phyloP scores from a whole-genome alignment of 2,329 filamentous ascomycete species.

The Fusarium verticillioides region DNA sequence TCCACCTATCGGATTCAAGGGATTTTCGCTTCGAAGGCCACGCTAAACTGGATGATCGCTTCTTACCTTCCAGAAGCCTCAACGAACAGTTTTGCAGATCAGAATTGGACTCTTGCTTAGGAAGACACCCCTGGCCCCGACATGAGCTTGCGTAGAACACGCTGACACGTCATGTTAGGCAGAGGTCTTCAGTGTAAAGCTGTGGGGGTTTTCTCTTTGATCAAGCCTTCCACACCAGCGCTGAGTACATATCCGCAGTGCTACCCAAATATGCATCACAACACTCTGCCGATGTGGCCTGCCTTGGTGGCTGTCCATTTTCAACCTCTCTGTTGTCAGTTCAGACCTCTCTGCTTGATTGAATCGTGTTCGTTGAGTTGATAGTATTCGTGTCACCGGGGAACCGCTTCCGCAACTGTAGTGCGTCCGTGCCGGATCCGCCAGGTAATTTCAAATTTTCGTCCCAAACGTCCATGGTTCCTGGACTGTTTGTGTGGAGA shows the following conservation, averaged over 20 bases:
- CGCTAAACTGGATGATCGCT: constrained; percentile 24
- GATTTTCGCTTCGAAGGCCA: constrained; percentile 4
- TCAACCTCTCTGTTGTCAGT: constrained; percentile 30
- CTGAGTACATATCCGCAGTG: not conserved
- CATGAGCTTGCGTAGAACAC: not conserved
- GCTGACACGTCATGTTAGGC: constrained; percentile 7
- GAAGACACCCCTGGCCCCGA: not conserved
- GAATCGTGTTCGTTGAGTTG: constrained; percentile 29
- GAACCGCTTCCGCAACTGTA: constrained; percentile 46
- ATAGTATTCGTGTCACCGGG: constrained; percentile 46
- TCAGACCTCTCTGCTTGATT: constrained; percentile 20
- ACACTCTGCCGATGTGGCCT: constrained; percentile 33
- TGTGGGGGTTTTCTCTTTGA: not conserved
- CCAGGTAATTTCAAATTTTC: constrained; percentile 47
- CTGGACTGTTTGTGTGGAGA: constrained; percentile 34
- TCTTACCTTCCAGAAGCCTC: constrained; percentile 43
- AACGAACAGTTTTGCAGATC: constrained; percentile 38
- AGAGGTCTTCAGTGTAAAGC: not conserved
- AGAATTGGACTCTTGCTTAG: constrained; percentile 7
- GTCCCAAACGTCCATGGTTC: constrained; percentile 40
- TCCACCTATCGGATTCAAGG: constrained; percentile 44
- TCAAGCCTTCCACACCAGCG: not conserved
- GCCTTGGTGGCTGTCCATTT: constrained; percentile 33
- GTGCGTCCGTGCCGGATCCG: constrained; percentile 38
- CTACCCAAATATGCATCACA: constrained; percentile 19